Evolutionary conservation across 164 flowering plant species (phyloP).

Genomic region (Sextonia rubra): DNA sequence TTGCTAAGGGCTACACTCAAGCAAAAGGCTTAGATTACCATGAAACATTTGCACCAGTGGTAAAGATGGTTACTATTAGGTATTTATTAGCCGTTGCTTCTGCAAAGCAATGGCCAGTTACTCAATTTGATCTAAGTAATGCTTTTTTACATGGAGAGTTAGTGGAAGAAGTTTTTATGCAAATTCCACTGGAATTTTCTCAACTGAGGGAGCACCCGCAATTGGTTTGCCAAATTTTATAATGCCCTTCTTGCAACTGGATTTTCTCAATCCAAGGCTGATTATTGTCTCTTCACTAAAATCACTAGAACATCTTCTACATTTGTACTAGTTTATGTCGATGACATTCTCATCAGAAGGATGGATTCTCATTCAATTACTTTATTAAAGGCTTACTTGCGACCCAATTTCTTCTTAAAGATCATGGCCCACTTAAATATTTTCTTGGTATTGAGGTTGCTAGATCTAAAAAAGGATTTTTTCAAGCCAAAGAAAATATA

Average conservation of each 20-base stretch:
- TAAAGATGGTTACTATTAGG: no score
- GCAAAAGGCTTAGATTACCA: not conserved
- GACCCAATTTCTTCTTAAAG: not conserved
- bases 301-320: not conserved
- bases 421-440: not conserved
- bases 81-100: no score
- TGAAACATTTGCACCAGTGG: not conserved
- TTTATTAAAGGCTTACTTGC: not conserved
- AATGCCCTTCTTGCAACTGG: not conserved
- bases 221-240: not conserved
- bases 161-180: not conserved
- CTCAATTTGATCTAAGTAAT: not conserved
- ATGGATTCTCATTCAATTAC: not conserved
- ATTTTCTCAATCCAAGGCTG: not conserved
- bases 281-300: not conserved
- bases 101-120: not conserved
- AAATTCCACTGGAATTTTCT: not conserved
- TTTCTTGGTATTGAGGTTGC: not conserved
- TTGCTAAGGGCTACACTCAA: not conserved
- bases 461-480: not conserved
- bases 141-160: constrained; percentile 5
- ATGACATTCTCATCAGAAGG: not conserved
- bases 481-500: not conserved
- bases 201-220: not conserved
- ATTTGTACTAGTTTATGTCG: not conserved